Evolutionary conservation across 2,329 filamentous ascomycete species (phyloP).

Genomic region (Spiromastix sp.): DNA sequence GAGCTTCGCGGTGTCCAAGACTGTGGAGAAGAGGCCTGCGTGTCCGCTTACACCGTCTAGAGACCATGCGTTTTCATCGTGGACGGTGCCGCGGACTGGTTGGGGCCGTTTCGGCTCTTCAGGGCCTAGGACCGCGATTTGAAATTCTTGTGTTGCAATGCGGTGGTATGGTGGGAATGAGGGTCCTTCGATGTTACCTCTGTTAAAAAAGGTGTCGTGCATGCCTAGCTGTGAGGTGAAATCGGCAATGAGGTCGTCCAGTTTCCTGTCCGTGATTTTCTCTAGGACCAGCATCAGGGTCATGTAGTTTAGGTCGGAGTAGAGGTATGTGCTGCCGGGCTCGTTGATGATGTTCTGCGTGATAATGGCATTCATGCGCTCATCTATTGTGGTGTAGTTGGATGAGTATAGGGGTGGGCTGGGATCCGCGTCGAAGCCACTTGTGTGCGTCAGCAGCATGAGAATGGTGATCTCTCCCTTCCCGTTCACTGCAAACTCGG

Average conservation of each 20-base stretch:
- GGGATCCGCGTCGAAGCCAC: constrained; percentile 22
- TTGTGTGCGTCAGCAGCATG: constrained; percentile 25
- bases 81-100: constrained; percentile 29
- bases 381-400: constrained; percentile 16
- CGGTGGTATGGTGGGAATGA: constrained; percentile 15
- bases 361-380: constrained; percentile 19
- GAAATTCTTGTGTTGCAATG: constrained; percentile 23
- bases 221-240: constrained; percentile 20
- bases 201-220: constrained; percentile 24
- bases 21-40: constrained; percentile 27
- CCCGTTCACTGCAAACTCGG: constrained; percentile 22
- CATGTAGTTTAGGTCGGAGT: constrained; percentile 29
- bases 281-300: constrained; percentile 21
- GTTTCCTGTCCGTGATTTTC: constrained; percentile 15
- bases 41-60: constrained; percentile 26
- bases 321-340: constrained; percentile 21
- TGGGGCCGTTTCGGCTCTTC: constrained; percentile 25
- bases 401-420: constrained; percentile 16
- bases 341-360: constrained; percentile 15
- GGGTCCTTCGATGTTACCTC: constrained; percentile 20
- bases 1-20: constrained; percentile 20
- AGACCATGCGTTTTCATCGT: constrained; percentile 28
- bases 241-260: constrained; percentile 18
- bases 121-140: constrained; percentile 20
- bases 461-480: constrained; percentile 25